phyloP scores from a whole-genome alignment of 495 filamentous ascomycete species.

The Trichoderma erinaceum region DNA sequence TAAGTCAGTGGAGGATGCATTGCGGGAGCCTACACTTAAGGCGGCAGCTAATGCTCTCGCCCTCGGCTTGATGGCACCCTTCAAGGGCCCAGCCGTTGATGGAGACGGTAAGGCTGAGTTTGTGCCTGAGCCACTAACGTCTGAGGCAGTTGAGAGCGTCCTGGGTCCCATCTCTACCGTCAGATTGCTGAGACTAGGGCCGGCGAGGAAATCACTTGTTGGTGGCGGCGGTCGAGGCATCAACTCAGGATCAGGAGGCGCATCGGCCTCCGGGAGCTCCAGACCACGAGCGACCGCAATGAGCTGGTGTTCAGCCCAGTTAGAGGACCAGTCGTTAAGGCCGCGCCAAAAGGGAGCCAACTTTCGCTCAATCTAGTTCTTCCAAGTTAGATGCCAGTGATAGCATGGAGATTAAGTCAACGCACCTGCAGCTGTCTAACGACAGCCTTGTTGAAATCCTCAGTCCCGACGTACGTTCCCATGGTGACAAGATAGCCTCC shows the following conservation, averaged over 20 bases:
- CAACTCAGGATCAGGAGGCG: slow-evolving; percentile 66
- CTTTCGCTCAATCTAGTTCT: slow-evolving; percentile 73
- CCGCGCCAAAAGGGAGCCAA: slow-evolving; percentile 94
- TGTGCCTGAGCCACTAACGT: slow-evolving; percentile 46
- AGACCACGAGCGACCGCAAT: slow-evolving; percentile 84
- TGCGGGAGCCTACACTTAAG: slow-evolving; percentile 62
- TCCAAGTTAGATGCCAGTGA: slow-evolving; percentile 16
- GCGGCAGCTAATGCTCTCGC: slow-evolving; percentile 81
- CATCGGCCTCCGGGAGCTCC: slow-evolving; percentile 75
- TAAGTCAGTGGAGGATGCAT: slow-evolving; percentile 61
- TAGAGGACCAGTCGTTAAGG: slow-evolving; percentile 77
- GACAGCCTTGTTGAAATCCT: slow-evolving; percentile 86
- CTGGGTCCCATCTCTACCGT: slow-evolving; percentile 71
- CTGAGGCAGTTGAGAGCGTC: slow-evolving; percentile 70
- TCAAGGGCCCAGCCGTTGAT: slow-evolving; percentile 36
- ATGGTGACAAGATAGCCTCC: slow-evolving; percentile 92
- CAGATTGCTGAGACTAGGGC: slow-evolving; percentile 52
- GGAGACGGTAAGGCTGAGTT: slow-evolving; percentile 52
- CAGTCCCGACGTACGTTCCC: slow-evolving; percentile 82
- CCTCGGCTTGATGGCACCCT: slow-evolving; percentile 33
- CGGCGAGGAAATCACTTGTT: slow-evolving; percentile 28
- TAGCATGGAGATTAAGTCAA: background rate
- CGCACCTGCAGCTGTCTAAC: slow-evolving; percentile 90
- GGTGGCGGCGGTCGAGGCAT: slow-evolving; percentile 40
- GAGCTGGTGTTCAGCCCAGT: slow-evolving; percentile 90